phyloP scores from a whole-genome alignment of 139 green algal genomes.

The Chlamydomonas incerta region DNA sequence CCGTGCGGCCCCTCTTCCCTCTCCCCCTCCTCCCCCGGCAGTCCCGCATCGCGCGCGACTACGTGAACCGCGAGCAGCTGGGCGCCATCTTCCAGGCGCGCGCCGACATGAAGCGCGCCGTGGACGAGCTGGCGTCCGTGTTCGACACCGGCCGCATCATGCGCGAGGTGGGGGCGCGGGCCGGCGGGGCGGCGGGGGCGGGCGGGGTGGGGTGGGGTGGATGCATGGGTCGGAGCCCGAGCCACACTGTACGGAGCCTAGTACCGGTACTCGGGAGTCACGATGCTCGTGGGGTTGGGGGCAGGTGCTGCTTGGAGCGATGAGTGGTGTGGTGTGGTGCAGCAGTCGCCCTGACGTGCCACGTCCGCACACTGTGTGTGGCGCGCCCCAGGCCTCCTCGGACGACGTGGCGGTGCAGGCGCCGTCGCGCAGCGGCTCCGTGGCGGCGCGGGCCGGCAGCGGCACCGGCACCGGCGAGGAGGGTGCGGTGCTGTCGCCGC shows the following conservation, averaged over 20 bases:
- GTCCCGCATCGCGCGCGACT: constrained; percentile 16
- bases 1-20: too few species aligned
- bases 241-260: too few species aligned
- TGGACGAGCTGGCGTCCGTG: constrained; percentile 37
- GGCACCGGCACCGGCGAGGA: not conserved
- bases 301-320: too few species aligned
- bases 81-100: constrained; percentile 48
- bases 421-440: not conserved
- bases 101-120: constrained; percentile 38
- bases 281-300: too few species aligned
- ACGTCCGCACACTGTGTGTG: too few species aligned
- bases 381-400: not conserved
- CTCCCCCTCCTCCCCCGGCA: not conserved
- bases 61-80: constrained; percentile 43
- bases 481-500: not conserved
- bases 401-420: not conserved
- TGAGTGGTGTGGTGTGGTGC: too few species aligned
- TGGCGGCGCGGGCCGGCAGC: not conserved
- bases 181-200: not conserved
- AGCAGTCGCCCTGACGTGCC: too few species aligned
- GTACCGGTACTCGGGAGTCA: too few species aligned
- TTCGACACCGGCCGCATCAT: constrained; percentile 33
- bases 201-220: too few species aligned
- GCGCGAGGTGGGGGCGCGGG: constrained; percentile 7
- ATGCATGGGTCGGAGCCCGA: too few species aligned